Conservation (phyloP, 106 monocot genomes). For the Agapanthus africanus region DNA sequence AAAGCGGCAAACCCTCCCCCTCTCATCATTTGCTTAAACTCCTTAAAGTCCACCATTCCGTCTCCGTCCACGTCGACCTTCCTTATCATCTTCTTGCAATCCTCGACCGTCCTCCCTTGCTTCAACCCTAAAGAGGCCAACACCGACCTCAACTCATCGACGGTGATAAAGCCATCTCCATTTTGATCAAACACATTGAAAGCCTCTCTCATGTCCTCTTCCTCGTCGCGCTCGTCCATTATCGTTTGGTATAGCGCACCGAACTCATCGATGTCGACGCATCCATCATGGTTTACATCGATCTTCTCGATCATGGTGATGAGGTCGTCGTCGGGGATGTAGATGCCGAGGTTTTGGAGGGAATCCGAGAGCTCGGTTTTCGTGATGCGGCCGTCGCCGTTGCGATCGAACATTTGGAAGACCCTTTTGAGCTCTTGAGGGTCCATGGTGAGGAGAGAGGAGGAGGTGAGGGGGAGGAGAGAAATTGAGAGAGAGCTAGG, state of each 20-base stretch:
- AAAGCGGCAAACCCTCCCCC: conserved; percentile 30
- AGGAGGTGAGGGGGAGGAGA: not conserved
- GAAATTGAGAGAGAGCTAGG: not conserved
- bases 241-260: conserved; percentile 23
- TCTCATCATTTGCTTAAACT: conserved; percentile 55
- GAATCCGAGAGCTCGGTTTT: conserved; percentile 28
- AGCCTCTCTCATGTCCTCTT: conserved; percentile 45
- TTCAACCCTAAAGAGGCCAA: conserved; percentile 31
- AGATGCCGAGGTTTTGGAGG: conserved; percentile 33
- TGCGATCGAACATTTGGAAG: conserved; percentile 31
- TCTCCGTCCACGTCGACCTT: conserved; percentile 49
- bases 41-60: conserved; percentile 38
- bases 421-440: conserved; percentile 16
- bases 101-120: conserved; percentile 35
- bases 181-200: conserved; percentile 51
- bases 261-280: conserved; percentile 33
- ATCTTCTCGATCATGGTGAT: conserved; percentile 22
- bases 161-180: conserved; percentile 46
- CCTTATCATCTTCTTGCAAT: conserved; percentile 34
- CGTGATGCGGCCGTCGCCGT: conserved; percentile 30
- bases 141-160: conserved; percentile 40
- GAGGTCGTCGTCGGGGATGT: conserved; percentile 24
- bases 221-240: conserved; percentile 31
- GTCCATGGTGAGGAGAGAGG: conserved; percentile 3
- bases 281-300: conserved; percentile 21